phyloP scores from a whole-genome alignment of 208 protist genomes.

The Borovskyia barvae region DNA sequence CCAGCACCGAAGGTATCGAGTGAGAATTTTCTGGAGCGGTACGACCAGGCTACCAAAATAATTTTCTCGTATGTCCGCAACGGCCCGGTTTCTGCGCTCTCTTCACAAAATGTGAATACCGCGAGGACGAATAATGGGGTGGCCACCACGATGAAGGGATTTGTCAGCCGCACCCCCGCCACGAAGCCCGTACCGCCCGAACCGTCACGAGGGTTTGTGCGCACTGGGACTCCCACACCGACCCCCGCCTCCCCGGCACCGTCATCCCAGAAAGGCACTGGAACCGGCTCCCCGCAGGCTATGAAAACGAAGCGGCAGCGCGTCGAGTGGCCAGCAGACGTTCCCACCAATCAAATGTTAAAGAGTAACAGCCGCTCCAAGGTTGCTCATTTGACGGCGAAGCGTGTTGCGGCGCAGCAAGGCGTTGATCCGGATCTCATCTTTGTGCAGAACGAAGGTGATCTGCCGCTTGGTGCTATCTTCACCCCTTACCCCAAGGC shows the following conservation, averaged over 20 bases:
- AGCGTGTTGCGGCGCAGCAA: slow-evolving; percentile 73
- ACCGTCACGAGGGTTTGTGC: slow-evolving; percentile 21
- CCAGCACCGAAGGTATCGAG: slow-evolving; percentile 48
- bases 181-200: slow-evolving; percentile 26
- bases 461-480: slow-evolving; percentile 72
- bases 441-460: slow-evolving; percentile 72
- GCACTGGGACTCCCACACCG: slow-evolving; percentile 32
- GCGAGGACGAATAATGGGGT: slow-evolving; percentile 30
- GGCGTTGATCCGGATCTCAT: slow-evolving; percentile 82
- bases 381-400: slow-evolving; percentile 68
- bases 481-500: slow-evolving; percentile 77
- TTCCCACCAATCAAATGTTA: slow-evolving; percentile 72
- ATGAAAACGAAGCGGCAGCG: slow-evolving; percentile 23
- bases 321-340: slow-evolving; percentile 75
- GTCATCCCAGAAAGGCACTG: slow-evolving; percentile 12
- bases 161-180: slow-evolving; percentile 21
- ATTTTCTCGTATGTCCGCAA: slow-evolving; percentile 85
- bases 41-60: slow-evolving; percentile 77
- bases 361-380: slow-evolving; percentile 85
- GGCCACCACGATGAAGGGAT: slow-evolving; percentile 19
- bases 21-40: slow-evolving; percentile 64
- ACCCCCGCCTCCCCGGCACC: slow-evolving; percentile 14
- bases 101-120: slow-evolving; percentile 79
- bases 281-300: slow-evolving; percentile 17
- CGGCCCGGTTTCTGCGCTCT: slow-evolving; percentile 67